Conservation (phyloP, 2,329 filamentous ascomycete species). For the Talaromyces sp. region DNA sequence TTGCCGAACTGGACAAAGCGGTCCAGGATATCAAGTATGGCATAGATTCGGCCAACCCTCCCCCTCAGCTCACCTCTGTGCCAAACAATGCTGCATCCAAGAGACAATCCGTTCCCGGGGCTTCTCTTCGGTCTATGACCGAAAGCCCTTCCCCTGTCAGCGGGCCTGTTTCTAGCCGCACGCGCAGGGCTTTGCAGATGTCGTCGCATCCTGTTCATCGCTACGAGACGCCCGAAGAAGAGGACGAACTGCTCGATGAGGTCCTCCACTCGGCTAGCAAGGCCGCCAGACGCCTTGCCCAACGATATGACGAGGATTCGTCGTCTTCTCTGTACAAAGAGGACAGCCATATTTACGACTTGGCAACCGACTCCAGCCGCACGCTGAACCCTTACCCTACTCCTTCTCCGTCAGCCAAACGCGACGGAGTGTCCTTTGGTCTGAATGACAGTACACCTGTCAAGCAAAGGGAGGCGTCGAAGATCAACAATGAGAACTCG, state of each 20-base stretch:
- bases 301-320: constrained; percentile 27
- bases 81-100: constrained; percentile 25
- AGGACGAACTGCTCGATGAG: constrained; percentile 92
- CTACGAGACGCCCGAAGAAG: constrained; percentile 93
- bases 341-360: constrained; percentile 40
- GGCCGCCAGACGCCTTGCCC: constrained; percentile 66
- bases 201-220: constrained; percentile 70
- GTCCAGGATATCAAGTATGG: constrained; percentile 57
- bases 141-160: constrained; percentile 24
- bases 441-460: constrained; percentile 45
- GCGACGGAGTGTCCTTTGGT: constrained; percentile 70
- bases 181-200: constrained; percentile 66
- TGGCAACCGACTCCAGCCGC: constrained; percentile 23
- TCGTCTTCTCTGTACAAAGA: constrained; percentile 46
- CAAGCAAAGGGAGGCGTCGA: constrained; percentile 65
- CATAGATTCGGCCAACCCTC: constrained; percentile 41
- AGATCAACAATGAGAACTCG: constrained; percentile 45
- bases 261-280: constrained; percentile 71
- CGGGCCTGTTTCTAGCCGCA: constrained; percentile 68
- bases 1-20: constrained; percentile 57
- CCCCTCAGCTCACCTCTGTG: constrained; percentile 29
- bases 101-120: constrained; percentile 36
- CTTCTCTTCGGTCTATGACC: constrained; percentile 23
- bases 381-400: constrained; percentile 57
- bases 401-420: constrained; percentile 75